A percentile compares a stretch with the other conserved stretches of the same genome.
phyloP scores from a whole-genome alignment of 345 rosid species.

The Salix dunnii region DNA sequence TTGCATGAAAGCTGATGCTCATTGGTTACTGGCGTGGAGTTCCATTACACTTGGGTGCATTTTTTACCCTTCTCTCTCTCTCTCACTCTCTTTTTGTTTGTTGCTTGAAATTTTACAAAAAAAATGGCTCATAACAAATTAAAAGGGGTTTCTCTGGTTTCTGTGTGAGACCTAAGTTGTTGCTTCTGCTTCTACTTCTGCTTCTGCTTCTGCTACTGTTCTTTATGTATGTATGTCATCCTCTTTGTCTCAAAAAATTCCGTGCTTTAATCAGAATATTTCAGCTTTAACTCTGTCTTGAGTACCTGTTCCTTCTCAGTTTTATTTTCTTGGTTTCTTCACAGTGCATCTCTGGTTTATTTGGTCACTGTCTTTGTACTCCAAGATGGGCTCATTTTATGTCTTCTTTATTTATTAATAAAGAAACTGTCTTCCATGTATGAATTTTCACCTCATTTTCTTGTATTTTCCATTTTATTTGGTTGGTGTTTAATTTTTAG shows the following conservation, averaged over 20 bases:
- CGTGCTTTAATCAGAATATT: not conserved
- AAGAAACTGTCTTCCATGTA: conserved; percentile 18
- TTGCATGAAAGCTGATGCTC: conserved; percentile 52
- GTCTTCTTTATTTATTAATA: not conserved
- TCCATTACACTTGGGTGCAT: conserved; percentile 51
- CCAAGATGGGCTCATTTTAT: not conserved
- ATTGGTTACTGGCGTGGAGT: conserved; percentile 53
- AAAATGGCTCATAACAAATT: conserved; percentile 64
- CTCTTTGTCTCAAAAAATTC: not conserved
- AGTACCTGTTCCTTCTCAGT: not conserved
- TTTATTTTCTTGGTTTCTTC: not conserved
- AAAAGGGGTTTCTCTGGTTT: conserved; percentile 46
- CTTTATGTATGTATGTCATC: not conserved
- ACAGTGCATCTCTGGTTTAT: not conserved
- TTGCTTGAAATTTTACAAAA: conserved; percentile 59
- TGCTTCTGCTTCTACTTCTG: conserved; percentile 14
- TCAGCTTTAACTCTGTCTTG: not conserved
- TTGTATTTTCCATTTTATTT: not conserved
- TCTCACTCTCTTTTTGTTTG: conserved; percentile 17
- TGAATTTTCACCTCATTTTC: conserved; percentile 8
- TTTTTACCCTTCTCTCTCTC: conserved; percentile 15
- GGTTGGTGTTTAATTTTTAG: not conserved
- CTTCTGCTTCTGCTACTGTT: conserved; percentile 17
- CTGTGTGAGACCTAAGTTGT: conserved; percentile 10
- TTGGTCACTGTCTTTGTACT: not conserved